Conservation (phyloP, 2,329 filamentous ascomycete species). For the Pseudogymnoascus destructans region DNA sequence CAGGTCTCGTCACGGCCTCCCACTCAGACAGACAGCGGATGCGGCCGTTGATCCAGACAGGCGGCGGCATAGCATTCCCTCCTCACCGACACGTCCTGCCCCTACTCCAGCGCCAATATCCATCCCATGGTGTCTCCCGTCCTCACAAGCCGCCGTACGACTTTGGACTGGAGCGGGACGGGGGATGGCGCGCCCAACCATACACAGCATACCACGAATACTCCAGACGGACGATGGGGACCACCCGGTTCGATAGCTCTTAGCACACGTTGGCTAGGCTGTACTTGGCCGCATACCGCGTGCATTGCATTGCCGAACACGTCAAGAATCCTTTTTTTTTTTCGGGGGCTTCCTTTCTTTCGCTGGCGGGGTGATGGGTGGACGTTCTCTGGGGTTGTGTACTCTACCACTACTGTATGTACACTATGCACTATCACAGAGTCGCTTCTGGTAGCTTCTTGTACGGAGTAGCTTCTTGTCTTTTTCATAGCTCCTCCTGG, state of each 20-base stretch:
- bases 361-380: neutral
- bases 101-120: neutral
- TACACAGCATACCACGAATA: conserved; percentile 1
- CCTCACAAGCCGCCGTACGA: neutral
- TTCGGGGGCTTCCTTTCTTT: neutral
- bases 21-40: neutral
- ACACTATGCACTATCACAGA: neutral
- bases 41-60: neutral
- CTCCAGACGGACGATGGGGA: neutral
- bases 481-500: too few species aligned
- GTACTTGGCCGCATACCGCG: neutral
- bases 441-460: too few species aligned
- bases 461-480: neutral
- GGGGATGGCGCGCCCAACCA: neutral
- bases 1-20: neutral
- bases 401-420: neutral
- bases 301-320: conserved; percentile 1
- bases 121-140: neutral
- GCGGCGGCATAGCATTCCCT: neutral
- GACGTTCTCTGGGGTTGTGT: neutral
- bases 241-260: neutral
- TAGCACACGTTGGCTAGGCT: neutral
- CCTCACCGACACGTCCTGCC: neutral
- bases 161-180: neutral
- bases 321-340: neutral